Evolutionary conservation across 2,329 filamentous ascomycete species (phyloP), one percentile per base, ranked within the genome.

Genomic region (Diaporthe sp.): DNA sequence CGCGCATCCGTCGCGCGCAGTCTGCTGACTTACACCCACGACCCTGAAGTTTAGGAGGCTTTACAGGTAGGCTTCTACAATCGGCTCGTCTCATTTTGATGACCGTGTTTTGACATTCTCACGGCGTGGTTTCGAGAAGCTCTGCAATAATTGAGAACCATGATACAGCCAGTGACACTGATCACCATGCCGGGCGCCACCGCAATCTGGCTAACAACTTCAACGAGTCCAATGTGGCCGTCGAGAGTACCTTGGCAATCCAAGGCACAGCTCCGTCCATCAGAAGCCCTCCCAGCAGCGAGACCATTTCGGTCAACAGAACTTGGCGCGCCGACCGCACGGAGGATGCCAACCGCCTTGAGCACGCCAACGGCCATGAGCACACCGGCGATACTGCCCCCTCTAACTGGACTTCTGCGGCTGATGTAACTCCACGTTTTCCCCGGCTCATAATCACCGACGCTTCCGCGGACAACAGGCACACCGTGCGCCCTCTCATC

Each of bases 41-140:
- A 39, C 63, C 63, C 63, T 37, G 63, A 66, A n/a, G 63, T 66
- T n/a, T 66, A 66, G 63, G 30, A 66, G 27, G 63, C 63, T n/a
- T 25, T 66, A 10, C 44, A 66, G 44, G 63, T 51, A 66, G 8
- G 61, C 1, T 37, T 27, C 3, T 19, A 7, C 22, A 12, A 1
- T 3, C 6, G 15, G 1, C 5, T 12, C 3, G 32, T 50, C 42
- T 27, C 27, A 27, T 35, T 0, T 22, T 17, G 9, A 12, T 13
- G 27, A 2, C 15, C 44, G 19, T 25, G 25, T 35, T 25, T 35
- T 66, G 10, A 66, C 22, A 13, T 27, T 19, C 3, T 13, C 30
- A 66, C 44, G 30, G 42, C 19, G 61, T 66, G 27, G 30, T 66
- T 32, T 13, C 22, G 13, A 32, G 44, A 32, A n/a, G 35, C 27